A percentile compares a stretch with the other conserved stretches of the same genome.
Conservation (phyloP, 768 basidiomycete species). For the Cystofilobasidium capitatum region DNA sequence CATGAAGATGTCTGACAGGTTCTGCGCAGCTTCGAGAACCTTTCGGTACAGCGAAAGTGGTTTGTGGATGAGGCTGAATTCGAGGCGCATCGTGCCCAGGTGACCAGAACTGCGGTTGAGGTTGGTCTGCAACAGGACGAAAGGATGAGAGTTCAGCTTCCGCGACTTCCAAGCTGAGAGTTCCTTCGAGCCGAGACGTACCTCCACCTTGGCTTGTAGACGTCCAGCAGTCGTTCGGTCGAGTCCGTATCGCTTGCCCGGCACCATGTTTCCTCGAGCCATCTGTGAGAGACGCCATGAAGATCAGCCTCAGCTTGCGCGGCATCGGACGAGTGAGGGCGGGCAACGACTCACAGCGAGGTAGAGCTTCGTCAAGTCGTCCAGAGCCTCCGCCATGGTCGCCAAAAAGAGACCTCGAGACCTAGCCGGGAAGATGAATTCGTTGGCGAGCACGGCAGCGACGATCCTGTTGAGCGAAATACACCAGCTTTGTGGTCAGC, state of each 20-base stretch:
- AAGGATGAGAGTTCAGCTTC: too few species aligned
- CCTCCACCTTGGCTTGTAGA: conserved; percentile 9
- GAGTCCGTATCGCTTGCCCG: background rate
- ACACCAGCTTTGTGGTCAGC: background rate
- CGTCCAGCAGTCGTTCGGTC: background rate
- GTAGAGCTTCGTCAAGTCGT: conserved; percentile 24
- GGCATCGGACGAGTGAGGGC: background rate
- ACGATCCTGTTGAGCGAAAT: conserved; percentile 30
- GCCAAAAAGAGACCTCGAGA: conserved; percentile 12
- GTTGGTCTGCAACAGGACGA: background rate
- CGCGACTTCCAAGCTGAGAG: too few species aligned
- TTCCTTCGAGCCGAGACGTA: too few species aligned
- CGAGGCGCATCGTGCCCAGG: conserved; percentile 26
- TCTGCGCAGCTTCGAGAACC: conserved; percentile 26
- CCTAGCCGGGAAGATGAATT: conserved; percentile 35
- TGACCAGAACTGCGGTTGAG: background rate
- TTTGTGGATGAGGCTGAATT: conserved; percentile 28
- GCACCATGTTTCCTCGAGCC: background rate
- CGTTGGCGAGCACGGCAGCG: conserved; percentile 37
- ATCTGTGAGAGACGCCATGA: background rate
- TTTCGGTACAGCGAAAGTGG: conserved; percentile 13
- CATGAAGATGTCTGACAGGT: conserved; percentile 33
- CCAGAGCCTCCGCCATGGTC: conserved; percentile 9
- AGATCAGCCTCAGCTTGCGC: background rate
- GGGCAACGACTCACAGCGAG: conserved; percentile 10